Percentiles rank a stretch among this genome's conserved stretches.
phyloP scores from a whole-genome alignment of 176 grass and related monocot genomes.

The Areca catechu region DNA sequence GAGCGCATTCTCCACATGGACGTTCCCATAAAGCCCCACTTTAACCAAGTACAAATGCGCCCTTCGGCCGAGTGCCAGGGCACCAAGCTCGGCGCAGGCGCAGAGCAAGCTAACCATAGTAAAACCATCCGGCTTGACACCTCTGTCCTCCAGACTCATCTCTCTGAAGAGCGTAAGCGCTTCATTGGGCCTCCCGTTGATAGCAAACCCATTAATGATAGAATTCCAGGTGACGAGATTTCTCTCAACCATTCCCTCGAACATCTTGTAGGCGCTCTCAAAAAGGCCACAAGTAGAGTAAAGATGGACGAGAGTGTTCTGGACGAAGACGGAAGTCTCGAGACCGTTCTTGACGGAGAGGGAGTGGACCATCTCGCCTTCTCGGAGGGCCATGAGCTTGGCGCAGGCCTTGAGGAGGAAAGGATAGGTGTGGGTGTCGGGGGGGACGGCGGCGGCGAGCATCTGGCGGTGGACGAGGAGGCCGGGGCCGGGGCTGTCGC shows the following conservation, averaged over 20 bases:
- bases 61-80: slow-evolving; percentile 48
- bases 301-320: slow-evolving; percentile 61
- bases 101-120: slow-evolving; percentile 69
- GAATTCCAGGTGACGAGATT: slow-evolving; percentile 81
- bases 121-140: slow-evolving; percentile 42
- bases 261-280: slow-evolving; percentile 63
- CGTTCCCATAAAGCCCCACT: slow-evolving; percentile 37
- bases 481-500: slow-evolving; percentile 28
- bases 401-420: slow-evolving; percentile 74
- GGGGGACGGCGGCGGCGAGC: slow-evolving; percentile 38
- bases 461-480: slow-evolving; percentile 46
- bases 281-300: slow-evolving; percentile 51
- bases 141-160: slow-evolving; percentile 25
- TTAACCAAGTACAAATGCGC: slow-evolving; percentile 43
- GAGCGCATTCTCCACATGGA: slow-evolving; percentile 54
- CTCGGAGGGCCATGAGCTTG: slow-evolving; percentile 47
- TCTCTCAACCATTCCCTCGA: slow-evolving; percentile 49
- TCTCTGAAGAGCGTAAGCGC: slow-evolving; percentile 56
- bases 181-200: slow-evolving; percentile 66
- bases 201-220: slow-evolving; percentile 56
- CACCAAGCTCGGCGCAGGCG: slow-evolving; percentile 48
- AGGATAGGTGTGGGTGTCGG: slow-evolving; percentile 74
- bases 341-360: slow-evolving; percentile 52
- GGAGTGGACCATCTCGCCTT: slow-evolving; percentile 55
- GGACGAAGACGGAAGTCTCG: slow-evolving; percentile 45